Percentiles rank a stretch among this genome's conserved stretches.
Evolutionary conservation across 352 stramenopile genomes (phyloP).

Genomic region (Globisporangium mamillatum): DNA sequence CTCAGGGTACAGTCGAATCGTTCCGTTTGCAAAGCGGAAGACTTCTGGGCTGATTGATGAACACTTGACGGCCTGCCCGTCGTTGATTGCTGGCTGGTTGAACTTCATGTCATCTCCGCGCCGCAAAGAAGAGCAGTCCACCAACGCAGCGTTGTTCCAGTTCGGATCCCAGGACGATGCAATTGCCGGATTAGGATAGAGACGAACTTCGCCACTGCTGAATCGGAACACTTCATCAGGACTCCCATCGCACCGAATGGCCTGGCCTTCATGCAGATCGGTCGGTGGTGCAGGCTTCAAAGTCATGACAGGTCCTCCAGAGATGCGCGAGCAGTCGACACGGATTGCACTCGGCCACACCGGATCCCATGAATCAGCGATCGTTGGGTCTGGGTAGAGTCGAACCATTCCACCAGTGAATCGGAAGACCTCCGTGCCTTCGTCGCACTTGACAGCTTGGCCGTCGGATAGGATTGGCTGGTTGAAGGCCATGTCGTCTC

Average conservation of each 20-base stretch:
- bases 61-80: conserved; percentile 16
- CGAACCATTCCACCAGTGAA: conserved; percentile 16
- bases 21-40: conserved; percentile 10
- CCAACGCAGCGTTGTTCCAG: conserved; percentile 8
- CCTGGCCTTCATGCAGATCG: conserved; percentile 3
- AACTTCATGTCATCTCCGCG: conserved; percentile 12
- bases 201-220: conserved; percentile 13
- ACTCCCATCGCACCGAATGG: conserved; percentile 19
- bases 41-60: background rate
- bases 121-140: conserved; percentile 1
- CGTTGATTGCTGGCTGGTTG: conserved; percentile 7
- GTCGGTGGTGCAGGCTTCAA: conserved; percentile 8
- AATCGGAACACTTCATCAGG: conserved; percentile 17
- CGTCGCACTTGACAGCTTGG: conserved; percentile 12
- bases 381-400: conserved; percentile 17
- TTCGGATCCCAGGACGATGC: conserved; percentile 24
- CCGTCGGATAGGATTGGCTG: conserved; percentile 6
- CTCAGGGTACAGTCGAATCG: conserved; percentile 20
- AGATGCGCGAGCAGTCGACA: conserved; percentile 20
- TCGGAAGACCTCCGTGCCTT: conserved; percentile 1
- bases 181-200: conserved; percentile 15
- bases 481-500: conserved; percentile 25
- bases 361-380: conserved; percentile 28
- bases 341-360: conserved; percentile 10
- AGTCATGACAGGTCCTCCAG: conserved; percentile 10